Evolutionary conservation across 164 flowering plant genomes (phyloP).

Genomic region (Vitis riparia): DNA sequence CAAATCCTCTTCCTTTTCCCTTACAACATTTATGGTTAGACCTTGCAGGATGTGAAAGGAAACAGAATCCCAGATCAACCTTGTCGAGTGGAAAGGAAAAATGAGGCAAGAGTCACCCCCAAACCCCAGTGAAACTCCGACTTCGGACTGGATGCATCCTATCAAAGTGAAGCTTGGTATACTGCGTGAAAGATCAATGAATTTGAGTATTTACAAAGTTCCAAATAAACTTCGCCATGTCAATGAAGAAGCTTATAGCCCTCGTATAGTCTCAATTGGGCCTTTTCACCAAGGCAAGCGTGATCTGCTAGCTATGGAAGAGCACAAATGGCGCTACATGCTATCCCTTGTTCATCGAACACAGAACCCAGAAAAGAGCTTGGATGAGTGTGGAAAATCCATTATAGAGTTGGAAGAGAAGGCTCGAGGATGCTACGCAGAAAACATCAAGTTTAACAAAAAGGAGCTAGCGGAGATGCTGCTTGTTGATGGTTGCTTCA

Average conservation of each 20-base stretch:
- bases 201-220: constrained; percentile 1
- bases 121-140: not conserved
- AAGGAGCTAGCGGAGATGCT: not conserved
- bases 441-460: not conserved
- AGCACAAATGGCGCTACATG: constrained; percentile 8
- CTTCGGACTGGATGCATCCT: not conserved
- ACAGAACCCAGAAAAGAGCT: not conserved
- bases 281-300: not conserved
- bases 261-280: constrained; percentile 5
- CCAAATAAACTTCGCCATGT: not conserved
- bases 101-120: not conserved
- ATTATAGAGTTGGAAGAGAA: not conserved
- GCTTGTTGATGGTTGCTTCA: constrained; percentile 8
- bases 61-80: not conserved
- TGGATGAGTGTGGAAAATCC: not conserved
- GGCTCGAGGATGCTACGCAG: not conserved
- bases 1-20: no score
- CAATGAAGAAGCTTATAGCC: constrained; percentile 1
- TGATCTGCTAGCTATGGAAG: constrained; percentile 3
- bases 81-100: not conserved
- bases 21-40: no score
- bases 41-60: no score
- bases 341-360: not conserved
- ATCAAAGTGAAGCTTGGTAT: not conserved
- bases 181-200: not conserved